Conservation (phyloP, 78 protist genomes). For the Dictyostelium capitatum region DNA sequence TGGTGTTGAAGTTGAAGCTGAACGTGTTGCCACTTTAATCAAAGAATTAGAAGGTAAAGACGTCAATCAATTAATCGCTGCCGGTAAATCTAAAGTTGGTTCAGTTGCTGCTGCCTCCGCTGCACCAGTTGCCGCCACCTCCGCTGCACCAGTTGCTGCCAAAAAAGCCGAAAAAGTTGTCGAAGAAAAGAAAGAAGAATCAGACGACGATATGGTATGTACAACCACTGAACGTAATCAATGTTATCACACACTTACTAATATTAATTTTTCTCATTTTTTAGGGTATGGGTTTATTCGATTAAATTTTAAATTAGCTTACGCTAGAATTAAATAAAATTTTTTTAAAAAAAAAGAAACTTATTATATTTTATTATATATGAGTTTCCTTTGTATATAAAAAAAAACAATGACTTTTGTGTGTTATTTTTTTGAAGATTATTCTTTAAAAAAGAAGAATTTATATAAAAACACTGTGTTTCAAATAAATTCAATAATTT, state of each 20-base stretch:
- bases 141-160: conserved; percentile 74
- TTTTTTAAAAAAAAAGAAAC: too few relatives aligned
- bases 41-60: conserved; percentile 78
- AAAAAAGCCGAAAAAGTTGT: conserved; percentile 40
- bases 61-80: conserved; percentile 72
- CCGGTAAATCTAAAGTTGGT: conserved; percentile 76
- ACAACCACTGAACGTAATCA: too few relatives aligned
- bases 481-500: too few relatives aligned
- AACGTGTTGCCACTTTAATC: conserved; percentile 67
- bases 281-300: conserved; percentile 85
- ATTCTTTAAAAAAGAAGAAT: too few relatives aligned
- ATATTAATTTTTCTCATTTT: neutral
- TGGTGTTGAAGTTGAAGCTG: conserved; percentile 74
- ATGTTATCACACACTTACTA: too few relatives aligned
- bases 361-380: too few relatives aligned
- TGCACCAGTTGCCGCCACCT: conserved; percentile 67
- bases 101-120: conserved; percentile 81
- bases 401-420: too few relatives aligned
- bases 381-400: too few relatives aligned
- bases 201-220: conserved; percentile 69
- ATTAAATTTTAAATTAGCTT: conserved; percentile 30
- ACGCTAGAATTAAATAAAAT: too few relatives aligned
- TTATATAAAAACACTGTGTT: too few relatives aligned
- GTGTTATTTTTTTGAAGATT: too few relatives aligned
- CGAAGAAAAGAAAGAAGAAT: conserved; percentile 86